Base-by-base conservation (phyloP, 1,284 basidiomycete species). In the Leccinum variabile region DNA sequence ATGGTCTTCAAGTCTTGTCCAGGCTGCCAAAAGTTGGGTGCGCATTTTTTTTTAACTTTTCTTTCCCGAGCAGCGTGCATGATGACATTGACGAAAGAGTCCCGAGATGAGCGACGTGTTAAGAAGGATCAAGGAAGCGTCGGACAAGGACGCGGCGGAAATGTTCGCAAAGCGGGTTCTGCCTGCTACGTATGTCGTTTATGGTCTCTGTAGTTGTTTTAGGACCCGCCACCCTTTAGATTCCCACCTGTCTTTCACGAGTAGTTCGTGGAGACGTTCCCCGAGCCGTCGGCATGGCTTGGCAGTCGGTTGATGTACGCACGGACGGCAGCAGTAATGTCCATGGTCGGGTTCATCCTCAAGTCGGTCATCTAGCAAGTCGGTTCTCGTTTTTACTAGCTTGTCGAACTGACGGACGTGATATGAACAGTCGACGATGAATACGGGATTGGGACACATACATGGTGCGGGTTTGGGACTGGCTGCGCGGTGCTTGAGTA, bases 191-290 rank as follows among this genome's bases (percentile, higher is more conserved):
- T 92, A 68, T 67, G 85, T 58, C 53, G 9, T 73, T 8, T 41
- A 11, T 22, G 10, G 18, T 46, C 49, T 16, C 49, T 25, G 18
- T 11, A 13, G 18, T 50, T 25, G 28, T 9, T 52, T 52, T 52
- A 8, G 14, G 8, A 28, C 50, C 13, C 25, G 3, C 14, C 7
- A 8, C 28, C 13, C 28, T 18, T 14, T 62, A 94, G 88, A 58
- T 94, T 84, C 72, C 86, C 90, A 0, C 90, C 95, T 0, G 88
- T 98, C 4, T 96, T 99, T 75, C 94, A 98, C 71, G 94, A 98
- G 68, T 99, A 97, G 97, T 99, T 99, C 76, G 79, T 98, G 53
- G 91, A 94, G 70, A 96, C 92, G 0, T 99, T 98, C 79, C 96
- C 97, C 0, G 97, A 99, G 71, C 97, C 97, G 0, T 90, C 92